These are phyloP conservation scores for Paxillus rubicundulus DNA, from an alignment of 768 basidiomycete genomes.

Conservation along the genomic window DNA sequence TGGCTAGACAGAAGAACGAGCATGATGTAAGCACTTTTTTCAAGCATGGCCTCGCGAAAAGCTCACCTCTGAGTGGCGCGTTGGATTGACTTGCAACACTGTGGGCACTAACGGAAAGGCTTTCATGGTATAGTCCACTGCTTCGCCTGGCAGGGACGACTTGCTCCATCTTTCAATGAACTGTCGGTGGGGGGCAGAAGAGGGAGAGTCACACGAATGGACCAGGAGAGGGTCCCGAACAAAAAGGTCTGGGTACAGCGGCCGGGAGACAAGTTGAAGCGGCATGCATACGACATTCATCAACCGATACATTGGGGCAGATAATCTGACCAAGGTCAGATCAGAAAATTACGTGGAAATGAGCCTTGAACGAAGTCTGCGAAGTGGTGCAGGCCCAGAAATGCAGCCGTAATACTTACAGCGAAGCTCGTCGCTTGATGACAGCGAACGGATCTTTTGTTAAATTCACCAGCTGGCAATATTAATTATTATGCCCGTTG, in stretches of 20 bases:
- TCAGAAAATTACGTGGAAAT: background rate
- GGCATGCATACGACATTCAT: background rate
- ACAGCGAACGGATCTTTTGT: too few relatives aligned
- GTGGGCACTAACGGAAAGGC: conserved; percentile 11
- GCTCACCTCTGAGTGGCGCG: conserved; percentile 17
- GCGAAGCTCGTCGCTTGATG: too few relatives aligned
- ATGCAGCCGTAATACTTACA: background rate
- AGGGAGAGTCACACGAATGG: background rate
- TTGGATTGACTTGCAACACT: conserved; percentile 12
- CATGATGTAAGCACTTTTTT: background rate
- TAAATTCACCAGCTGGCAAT: background rate
- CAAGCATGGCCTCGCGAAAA: background rate
- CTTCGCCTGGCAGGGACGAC: conserved; percentile 9
- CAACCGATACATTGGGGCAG: background rate
- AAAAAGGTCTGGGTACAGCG: background rate
- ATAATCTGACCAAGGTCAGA: background rate
- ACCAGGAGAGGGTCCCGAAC: background rate
- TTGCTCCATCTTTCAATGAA: conserved; percentile 26
- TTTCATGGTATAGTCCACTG: conserved; percentile 14
- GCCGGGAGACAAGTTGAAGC: background rate
- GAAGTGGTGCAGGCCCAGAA: background rate
- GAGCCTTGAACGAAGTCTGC: background rate
- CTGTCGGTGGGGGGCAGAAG: background rate
- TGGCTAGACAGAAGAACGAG: conserved; percentile 6
- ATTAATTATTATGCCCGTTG: background rate